A percentile compares a stretch with the other conserved stretches of the same genome.
Conservation (phyloP, 345 rosid species). For the Hibiscus tridactylites region DNA sequence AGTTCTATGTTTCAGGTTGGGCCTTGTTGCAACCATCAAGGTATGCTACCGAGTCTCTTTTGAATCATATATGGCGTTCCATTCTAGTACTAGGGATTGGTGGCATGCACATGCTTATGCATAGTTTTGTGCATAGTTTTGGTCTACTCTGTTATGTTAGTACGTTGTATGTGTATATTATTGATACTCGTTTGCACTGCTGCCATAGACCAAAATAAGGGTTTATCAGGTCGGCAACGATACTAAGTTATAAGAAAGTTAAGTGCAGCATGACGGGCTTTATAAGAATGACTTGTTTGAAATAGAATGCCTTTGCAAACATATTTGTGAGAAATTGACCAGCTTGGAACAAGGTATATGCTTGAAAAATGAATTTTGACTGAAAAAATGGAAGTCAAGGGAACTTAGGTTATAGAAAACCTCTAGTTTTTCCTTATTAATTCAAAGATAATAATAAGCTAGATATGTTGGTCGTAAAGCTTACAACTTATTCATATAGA, state of each 20-base stretch:
- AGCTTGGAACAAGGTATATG: neutral
- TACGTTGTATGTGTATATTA: neutral
- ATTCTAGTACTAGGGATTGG: neutral
- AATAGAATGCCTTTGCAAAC: neutral
- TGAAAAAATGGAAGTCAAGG: too few relatives aligned
- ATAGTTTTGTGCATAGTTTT: neutral
- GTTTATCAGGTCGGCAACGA: neutral
- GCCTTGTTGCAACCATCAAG: constrained; percentile 97
- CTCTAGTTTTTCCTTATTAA: too few relatives aligned
- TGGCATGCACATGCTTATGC: neutral
- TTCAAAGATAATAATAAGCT: too few relatives aligned
- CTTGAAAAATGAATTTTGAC: neutral
- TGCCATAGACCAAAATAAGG: neutral
- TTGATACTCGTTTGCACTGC: neutral
- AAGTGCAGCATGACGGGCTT: neutral
- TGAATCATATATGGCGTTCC: neutral
- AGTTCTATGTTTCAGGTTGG: constrained; percentile 61
- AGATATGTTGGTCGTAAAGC: too few relatives aligned
- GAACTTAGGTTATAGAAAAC: too few relatives aligned
- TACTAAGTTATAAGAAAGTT: neutral
- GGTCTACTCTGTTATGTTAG: neutral
- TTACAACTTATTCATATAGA: too few relatives aligned
- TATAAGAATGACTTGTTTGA: neutral
- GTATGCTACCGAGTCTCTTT: constrained; percentile 27
- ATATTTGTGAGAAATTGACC: neutral